phyloP scores from a whole-genome alignment of 148 eudicot species.

The Rhododendron ovatum region DNA sequence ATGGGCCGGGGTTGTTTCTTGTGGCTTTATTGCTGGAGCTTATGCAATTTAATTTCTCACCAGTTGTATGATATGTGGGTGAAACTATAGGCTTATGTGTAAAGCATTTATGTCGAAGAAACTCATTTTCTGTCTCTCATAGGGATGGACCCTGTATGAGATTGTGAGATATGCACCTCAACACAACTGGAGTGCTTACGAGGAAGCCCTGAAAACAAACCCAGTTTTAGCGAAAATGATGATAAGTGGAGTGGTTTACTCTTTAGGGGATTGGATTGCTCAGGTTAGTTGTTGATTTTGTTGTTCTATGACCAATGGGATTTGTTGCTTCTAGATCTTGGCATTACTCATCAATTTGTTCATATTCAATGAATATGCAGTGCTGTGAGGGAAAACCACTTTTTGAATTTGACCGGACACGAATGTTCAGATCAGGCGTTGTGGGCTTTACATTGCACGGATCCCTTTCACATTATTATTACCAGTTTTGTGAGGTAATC shows the following conservation, averaged over 20 bases:
- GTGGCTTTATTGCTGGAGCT: not conserved
- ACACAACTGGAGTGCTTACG: slow-evolving; percentile 94
- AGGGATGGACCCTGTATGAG: slow-evolving; percentile 94
- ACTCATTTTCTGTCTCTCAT: slow-evolving; percentile 19
- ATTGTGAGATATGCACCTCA: slow-evolving; percentile 93
- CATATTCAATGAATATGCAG: slow-evolving; percentile 34
- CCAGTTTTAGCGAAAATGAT: slow-evolving; percentile 93
- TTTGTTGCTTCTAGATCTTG: not conserved
- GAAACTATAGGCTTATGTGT: not conserved
- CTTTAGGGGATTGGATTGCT: slow-evolving; percentile 98
- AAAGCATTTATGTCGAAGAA: not conserved
- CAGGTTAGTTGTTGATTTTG: slow-evolving; percentile 53
- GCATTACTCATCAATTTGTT: not conserved
- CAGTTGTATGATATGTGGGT: not conserved
- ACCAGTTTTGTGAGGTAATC: slow-evolving; percentile 85
- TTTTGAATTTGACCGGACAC: slow-evolving; percentile 84
- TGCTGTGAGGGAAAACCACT: slow-evolving; percentile 93
- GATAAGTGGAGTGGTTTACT: slow-evolving; percentile 96
- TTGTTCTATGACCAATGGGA: not conserved
- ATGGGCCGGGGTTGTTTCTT: not conserved
- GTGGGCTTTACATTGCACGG: slow-evolving; percentile 90
- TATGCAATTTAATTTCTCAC: not conserved
- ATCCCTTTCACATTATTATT: slow-evolving; percentile 94
- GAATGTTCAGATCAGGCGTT: slow-evolving; percentile 89
- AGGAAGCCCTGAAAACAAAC: slow-evolving; percentile 79